A percentile compares a stretch with the other conserved stretches of the same genome.
Evolutionary conservation across 192 early-diverging fungal genomes (phyloP).

Genomic region (Diversispora epigaea): DNA sequence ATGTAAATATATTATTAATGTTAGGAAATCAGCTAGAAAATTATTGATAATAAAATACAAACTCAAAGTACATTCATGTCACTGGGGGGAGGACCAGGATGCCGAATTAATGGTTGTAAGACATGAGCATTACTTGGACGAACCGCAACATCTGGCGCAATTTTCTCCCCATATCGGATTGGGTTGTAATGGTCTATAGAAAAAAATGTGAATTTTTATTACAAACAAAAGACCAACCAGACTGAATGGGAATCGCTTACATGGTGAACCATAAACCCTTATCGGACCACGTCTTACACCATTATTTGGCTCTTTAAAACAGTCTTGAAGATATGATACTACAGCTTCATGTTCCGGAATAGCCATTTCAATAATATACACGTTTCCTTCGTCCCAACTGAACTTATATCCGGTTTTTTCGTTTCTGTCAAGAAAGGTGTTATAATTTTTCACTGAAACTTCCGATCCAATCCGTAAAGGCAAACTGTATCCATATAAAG

Average conservation of each 20-base stretch:
- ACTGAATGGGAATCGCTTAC: neutral
- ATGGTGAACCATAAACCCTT: neutral
- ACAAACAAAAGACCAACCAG: neutral
- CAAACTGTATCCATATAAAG: neutral
- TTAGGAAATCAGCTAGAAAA: neutral
- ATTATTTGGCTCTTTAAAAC: neutral
- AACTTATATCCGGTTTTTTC: neutral
- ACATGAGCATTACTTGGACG: neutral
- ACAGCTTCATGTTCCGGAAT: neutral
- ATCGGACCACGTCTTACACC: neutral
- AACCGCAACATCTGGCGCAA: neutral
- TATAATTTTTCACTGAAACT: neutral
- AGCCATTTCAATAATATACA: neutral
- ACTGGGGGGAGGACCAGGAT: neutral
- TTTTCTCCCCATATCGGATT: neutral
- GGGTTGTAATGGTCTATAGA: neutral
- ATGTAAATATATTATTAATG: constrained; percentile 29
- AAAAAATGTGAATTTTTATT: neutral
- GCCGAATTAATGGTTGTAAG: neutral
- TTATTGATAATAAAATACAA: neutral
- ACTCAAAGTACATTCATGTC: neutral
- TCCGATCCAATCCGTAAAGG: neutral
- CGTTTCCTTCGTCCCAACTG: neutral
- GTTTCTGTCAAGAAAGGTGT: neutral
- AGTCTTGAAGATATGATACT: neutral